Evolutionary conservation across 164 flowering plant species (phyloP).

Genomic region (Vitis cinerea): DNA sequence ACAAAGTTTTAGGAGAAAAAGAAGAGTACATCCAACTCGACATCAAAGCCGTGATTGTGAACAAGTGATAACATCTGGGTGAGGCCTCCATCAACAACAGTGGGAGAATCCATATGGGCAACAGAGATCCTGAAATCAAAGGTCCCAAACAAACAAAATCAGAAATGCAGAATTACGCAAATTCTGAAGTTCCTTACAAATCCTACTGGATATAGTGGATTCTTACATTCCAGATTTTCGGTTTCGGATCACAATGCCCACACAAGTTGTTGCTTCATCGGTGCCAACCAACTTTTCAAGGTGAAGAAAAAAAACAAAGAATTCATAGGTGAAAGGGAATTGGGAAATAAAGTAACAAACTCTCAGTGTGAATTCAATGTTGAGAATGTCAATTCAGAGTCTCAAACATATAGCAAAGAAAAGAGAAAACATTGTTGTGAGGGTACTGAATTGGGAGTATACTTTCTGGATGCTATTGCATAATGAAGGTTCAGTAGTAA

Average conservation of each 20-base stretch:
- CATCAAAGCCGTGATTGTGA: constrained; percentile 37
- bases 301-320: not conserved
- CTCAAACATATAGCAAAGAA: too few relatives aligned
- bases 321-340: not conserved
- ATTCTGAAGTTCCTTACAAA: too few relatives aligned
- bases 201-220: not conserved
- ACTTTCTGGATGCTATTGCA: too few relatives aligned
- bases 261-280: constrained; percentile 98
- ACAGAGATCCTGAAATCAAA: constrained; percentile 69
- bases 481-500: too few relatives aligned
- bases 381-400: too few relatives aligned
- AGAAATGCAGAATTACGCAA: not conserved
- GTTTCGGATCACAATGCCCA: constrained; percentile 79
- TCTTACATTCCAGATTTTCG: constrained; percentile 73
- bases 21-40: constrained; percentile 57
- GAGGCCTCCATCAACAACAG: constrained; percentile 64
- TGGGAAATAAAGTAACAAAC: too few relatives aligned
- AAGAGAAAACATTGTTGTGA: too few relatives aligned
- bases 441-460: too few relatives aligned
- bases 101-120: constrained; percentile 84
- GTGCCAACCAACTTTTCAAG: constrained; percentile 71
- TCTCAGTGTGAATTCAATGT: too few relatives aligned
- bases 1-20: not conserved
- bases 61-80: constrained; percentile 65
- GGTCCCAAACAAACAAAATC: not conserved